A percentile compares a stretch with the other conserved stretches of the same genome.
Evolutionary conservation across 768 basidiomycete species (phyloP).

Genomic region (Exidia glandulosa): DNA sequence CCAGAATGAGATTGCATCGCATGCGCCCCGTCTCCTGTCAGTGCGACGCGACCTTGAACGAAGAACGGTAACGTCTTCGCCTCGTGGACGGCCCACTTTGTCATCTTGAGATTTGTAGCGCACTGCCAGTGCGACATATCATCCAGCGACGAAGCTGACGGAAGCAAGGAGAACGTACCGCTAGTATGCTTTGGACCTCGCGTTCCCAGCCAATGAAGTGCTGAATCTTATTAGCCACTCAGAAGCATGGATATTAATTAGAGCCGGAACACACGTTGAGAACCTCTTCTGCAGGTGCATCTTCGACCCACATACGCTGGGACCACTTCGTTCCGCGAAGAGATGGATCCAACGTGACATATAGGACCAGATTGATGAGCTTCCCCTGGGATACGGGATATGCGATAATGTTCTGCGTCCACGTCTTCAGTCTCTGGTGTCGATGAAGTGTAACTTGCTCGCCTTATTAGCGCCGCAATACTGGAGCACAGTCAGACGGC

Average conservation of each 20-base stretch:
- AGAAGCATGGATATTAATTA: no score
- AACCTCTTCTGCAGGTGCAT: slow-evolving; percentile 27
- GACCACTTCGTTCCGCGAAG: neutral
- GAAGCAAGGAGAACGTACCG: slow-evolving; percentile 26
- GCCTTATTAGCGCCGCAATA: neutral
- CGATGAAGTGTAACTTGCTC: neutral
- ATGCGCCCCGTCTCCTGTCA: neutral
- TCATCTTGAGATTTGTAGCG: slow-evolving; percentile 28
- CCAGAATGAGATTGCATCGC: neutral
- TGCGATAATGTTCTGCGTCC: neutral
- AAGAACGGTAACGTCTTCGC: slow-evolving; percentile 40
- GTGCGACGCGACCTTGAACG: slow-evolving; percentile 35
- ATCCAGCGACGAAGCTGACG: neutral
- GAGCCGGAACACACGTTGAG: slow-evolving; percentile 8
- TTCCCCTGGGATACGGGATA: slow-evolving; percentile 4
- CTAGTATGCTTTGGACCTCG: slow-evolving; percentile 44
- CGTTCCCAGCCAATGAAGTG: slow-evolving; percentile 46
- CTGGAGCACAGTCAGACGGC: neutral
- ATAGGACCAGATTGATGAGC: slow-evolving; percentile 6
- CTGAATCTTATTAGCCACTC: neutral
- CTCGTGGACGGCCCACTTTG: slow-evolving; percentile 55
- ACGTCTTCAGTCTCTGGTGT: neutral
- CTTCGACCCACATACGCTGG: neutral
- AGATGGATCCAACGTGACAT: neutral
- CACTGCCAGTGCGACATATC: slow-evolving; percentile 27